Evolutionary conservation across 2,329 filamentous ascomycete genomes (phyloP).

Genomic region (Sporothrix phasma): DNA sequence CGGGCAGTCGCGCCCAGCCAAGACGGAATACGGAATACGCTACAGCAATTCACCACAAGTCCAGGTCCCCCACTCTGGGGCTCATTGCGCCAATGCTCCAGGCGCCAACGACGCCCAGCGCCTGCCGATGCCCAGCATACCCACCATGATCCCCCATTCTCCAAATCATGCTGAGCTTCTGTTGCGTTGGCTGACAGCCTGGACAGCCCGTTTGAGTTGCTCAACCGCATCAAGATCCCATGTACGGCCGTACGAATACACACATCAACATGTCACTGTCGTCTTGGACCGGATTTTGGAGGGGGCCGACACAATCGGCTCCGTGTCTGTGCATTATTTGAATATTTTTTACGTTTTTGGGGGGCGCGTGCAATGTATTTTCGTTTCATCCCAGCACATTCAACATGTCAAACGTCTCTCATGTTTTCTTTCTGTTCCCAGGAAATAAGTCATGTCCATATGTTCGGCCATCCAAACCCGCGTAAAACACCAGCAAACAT

Average conservation of each 20-base stretch:
- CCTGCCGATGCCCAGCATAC: background rate
- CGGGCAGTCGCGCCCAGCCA: constrained; percentile 1
- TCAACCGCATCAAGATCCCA: background rate
- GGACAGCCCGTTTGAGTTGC: background rate
- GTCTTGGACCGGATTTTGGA: background rate
- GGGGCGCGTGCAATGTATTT: constrained; percentile 3
- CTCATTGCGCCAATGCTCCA: background rate
- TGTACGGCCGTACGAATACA: no score
- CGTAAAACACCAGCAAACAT: background rate
- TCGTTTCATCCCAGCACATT: background rate
- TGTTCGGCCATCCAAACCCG: background rate
- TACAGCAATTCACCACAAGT: background rate
- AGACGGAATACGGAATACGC: no score
- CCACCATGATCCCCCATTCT: background rate
- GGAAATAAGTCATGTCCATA: background rate
- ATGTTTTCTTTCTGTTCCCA: background rate
- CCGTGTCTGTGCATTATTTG: constrained; percentile 2
- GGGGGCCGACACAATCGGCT: background rate
- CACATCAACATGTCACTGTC: background rate
- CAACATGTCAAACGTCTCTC: constrained; percentile 3
- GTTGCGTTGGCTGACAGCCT: background rate
- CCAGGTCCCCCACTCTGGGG: background rate
- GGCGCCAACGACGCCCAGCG: background rate
- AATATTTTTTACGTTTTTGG: constrained; percentile 3
- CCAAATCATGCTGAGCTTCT: background rate